Conservation (phyloP, 1,284 basidiomycete genomes). For the Ustilago esculenta region DNA sequence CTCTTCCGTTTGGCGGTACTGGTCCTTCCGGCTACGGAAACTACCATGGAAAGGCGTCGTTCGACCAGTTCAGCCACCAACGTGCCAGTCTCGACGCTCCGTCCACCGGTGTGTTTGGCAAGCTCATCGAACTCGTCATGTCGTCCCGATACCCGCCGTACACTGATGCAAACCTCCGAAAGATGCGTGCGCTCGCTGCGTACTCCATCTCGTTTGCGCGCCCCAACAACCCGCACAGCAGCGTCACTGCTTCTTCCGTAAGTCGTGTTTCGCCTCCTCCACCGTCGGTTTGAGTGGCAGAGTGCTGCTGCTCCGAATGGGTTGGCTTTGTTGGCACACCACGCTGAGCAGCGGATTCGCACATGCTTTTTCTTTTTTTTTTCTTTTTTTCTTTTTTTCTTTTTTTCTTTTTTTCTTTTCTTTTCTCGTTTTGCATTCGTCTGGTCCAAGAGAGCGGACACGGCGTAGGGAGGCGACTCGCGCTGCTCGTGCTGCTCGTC, state of each 20-base stretch:
- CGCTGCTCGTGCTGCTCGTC: constrained; percentile 30
- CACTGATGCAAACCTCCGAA: constrained; percentile 46
- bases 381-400: not conserved
- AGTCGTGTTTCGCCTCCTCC: constrained; percentile 12
- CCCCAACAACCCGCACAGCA: constrained; percentile 56
- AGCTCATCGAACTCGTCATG: constrained; percentile 65
- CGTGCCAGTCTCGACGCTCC: constrained; percentile 70
- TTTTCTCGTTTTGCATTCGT: constrained; percentile 3
- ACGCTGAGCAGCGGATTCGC: constrained; percentile 40
- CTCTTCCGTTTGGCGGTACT: constrained; percentile 72
- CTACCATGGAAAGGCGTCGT: constrained; percentile 70
- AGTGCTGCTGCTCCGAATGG: too few species aligned
- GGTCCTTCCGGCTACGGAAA: constrained; percentile 70
- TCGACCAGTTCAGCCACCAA: constrained; percentile 71
- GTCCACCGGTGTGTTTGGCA: constrained; percentile 61
- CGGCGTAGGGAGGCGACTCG: constrained; percentile 17
- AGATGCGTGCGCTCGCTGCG: constrained; percentile 45
- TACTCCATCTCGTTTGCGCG: constrained; percentile 45
- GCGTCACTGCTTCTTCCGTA: constrained; percentile 39
- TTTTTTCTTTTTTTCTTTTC: not conserved
- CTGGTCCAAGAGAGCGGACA: constrained; percentile 32
- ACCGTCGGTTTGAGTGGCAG: too few species aligned
- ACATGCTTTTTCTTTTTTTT: not conserved
- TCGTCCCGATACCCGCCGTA: constrained; percentile 68
- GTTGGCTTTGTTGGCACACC: constrained; percentile 10